phyloP scores from a whole-genome alignment of 1,139 yeast species.

The Suhomyces ambrosiae region DNA sequence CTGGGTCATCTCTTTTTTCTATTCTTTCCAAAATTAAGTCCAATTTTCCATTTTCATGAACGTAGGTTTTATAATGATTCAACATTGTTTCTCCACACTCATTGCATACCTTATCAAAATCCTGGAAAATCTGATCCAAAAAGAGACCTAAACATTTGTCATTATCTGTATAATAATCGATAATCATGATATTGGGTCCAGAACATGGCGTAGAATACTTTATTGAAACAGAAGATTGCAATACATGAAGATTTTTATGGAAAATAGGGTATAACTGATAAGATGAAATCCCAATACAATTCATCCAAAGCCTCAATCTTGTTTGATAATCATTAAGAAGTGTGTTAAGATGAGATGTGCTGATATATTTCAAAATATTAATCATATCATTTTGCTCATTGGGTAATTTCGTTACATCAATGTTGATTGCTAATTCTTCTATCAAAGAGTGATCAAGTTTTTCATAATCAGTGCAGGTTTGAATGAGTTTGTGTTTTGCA shows the following conservation, averaged over 20 bases:
- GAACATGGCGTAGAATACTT: conserved; percentile 89
- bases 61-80: conserved; percentile 85
- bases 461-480: conserved; percentile 17
- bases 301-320: conserved; percentile 44
- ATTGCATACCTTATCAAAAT: conserved; percentile 65
- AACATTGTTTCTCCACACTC: conserved; percentile 76
- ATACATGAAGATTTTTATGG: conserved; percentile 76
- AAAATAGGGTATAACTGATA: conserved; percentile 50
- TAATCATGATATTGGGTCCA: conserved; percentile 81
- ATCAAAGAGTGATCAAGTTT: conserved; percentile 30
- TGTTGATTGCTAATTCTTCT: conserved; percentile 29
- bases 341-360: conserved; percentile 32
- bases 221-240: conserved; percentile 81
- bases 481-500: conserved; percentile 27
- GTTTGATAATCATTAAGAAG: conserved; percentile 33
- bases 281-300: conserved; percentile 39
- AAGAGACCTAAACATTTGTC: conserved; percentile 90
- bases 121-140: conserved; percentile 77
- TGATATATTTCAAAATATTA: conserved; percentile 41
- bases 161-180: conserved; percentile 88
- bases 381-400: conserved; percentile 40
- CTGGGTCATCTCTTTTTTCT: conserved; percentile 32
- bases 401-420: conserved; percentile 34
- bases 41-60: conserved; percentile 83
- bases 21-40: conserved; percentile 70